Conservation (phyloP, 2,329 filamentous ascomycete genomes). For the Amauroascus niger region DNA sequence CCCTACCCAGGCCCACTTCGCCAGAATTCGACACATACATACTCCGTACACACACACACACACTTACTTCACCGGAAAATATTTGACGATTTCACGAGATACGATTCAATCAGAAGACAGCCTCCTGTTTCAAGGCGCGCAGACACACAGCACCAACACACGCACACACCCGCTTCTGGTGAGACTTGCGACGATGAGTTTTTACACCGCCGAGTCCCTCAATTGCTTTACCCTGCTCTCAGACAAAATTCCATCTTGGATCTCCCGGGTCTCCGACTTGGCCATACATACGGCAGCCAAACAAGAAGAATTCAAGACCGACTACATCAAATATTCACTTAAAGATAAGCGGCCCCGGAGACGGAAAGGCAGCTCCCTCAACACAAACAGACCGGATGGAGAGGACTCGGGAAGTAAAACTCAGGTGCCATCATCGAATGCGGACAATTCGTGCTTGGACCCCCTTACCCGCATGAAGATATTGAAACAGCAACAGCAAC, state of each 20-base stretch:
- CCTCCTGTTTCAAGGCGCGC: constrained; percentile 11
- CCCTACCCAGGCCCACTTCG: not conserved
- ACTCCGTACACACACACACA: not conserved
- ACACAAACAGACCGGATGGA: constrained; percentile 33
- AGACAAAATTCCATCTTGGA: constrained; percentile 40
- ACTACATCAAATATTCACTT: constrained; percentile 31
- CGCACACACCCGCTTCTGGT: constrained; percentile 10
- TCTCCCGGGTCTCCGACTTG: constrained; percentile 35
- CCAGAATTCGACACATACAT: not conserved
- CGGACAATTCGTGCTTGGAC: constrained; percentile 4
- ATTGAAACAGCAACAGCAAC: constrained; percentile 5
- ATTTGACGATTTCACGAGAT: constrained; percentile 14
- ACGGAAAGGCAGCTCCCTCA: constrained; percentile 36
- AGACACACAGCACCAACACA: no score
- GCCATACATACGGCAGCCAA: constrained; percentile 32
- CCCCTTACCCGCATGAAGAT: constrained; percentile 12
- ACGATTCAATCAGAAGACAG: constrained; percentile 10
- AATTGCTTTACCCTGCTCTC: constrained; percentile 38
- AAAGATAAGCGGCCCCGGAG: constrained; percentile 22
- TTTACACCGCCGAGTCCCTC: constrained; percentile 32
- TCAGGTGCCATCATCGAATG: not conserved
- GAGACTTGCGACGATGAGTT: not conserved
- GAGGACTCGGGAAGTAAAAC: constrained; percentile 2
- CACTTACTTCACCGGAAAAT: not conserved
- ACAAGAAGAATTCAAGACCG: constrained; percentile 36